Percentiles rank a stretch among this genome's conserved stretches.
Evolutionary conservation across 73 alveolate genomes (phyloP).

Genomic region (Diophrys appendiculata): DNA sequence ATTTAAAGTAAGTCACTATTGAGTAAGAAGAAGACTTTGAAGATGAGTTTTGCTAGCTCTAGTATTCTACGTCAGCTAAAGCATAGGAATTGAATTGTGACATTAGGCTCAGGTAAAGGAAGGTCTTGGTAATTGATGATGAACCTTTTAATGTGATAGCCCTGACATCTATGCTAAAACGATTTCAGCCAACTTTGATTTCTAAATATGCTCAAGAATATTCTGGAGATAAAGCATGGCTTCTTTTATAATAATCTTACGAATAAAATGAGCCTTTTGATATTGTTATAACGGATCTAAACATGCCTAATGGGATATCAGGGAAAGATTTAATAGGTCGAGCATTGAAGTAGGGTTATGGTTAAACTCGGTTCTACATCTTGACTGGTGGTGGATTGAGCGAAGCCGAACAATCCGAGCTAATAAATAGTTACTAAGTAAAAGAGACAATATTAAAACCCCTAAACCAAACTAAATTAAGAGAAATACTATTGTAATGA

Average conservation of each 20-base stretch:
- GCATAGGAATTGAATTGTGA: too few relatives aligned
- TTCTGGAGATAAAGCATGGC: background rate
- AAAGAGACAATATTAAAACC: too few relatives aligned
- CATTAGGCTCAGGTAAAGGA: too few relatives aligned
- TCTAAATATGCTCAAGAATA: background rate
- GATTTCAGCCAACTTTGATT: background rate
- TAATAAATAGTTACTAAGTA: too few relatives aligned
- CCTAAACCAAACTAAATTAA: too few relatives aligned
- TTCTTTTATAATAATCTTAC: background rate
- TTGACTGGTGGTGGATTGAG: background rate
- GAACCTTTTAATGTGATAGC: slow-evolving; percentile 7
- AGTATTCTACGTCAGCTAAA: too few relatives aligned
- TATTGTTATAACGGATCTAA: background rate
- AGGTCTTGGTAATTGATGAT: slow-evolving; percentile 1
- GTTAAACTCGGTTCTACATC: background rate
- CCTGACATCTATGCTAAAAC: background rate
- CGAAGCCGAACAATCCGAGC: too few relatives aligned
- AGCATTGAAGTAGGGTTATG: background rate
- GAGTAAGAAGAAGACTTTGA: too few relatives aligned
- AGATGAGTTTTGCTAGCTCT: too few relatives aligned
- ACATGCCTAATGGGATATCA: background rate
- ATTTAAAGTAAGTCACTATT: too few relatives aligned
- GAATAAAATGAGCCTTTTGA: background rate
- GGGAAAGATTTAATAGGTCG: background rate
- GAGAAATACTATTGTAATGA: too few relatives aligned